Conservation (phyloP, 495 filamentous ascomycete species). For the Tuber melanosporum region DNA sequence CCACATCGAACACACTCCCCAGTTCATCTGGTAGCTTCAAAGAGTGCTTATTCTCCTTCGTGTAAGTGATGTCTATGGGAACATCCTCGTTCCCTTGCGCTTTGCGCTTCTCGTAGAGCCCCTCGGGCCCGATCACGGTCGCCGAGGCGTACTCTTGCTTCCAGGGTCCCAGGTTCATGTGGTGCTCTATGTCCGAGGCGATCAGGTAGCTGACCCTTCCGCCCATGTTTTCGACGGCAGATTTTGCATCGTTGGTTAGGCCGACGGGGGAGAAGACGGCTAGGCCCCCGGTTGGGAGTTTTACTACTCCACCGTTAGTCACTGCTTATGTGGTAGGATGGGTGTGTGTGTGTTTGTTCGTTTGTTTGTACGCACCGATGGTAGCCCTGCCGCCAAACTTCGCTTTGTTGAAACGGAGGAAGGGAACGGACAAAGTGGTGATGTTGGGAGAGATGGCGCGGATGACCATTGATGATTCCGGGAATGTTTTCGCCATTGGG, state of each 20-base stretch:
- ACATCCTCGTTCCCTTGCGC: constrained; percentile 57
- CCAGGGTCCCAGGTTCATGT: constrained; percentile 85
- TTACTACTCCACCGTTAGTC: constrained; percentile 2
- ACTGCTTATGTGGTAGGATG: background rate
- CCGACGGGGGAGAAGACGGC: constrained; percentile 88
- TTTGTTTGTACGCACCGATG: constrained; percentile 53
- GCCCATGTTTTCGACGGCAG: constrained; percentile 58
- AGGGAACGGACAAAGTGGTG: constrained; percentile 75
- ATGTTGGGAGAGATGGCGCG: constrained; percentile 73
- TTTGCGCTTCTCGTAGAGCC: constrained; percentile 76
- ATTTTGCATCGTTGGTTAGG: constrained; percentile 68
- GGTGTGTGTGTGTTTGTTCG: background rate
- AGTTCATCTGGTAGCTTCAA: constrained; percentile 66
- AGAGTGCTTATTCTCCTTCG: constrained; percentile 49
- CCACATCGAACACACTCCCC: constrained; percentile 69
- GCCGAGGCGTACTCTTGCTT: constrained; percentile 60
- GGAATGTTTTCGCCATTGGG: constrained; percentile 47
- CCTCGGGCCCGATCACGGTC: constrained; percentile 74
- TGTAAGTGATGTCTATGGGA: constrained; percentile 63
- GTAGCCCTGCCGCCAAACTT: constrained; percentile 85
- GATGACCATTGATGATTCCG: constrained; percentile 76
- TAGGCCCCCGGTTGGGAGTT: constrained; percentile 65
- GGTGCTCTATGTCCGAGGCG: constrained; percentile 83
- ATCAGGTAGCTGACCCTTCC: constrained; percentile 73
- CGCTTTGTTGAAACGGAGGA: constrained; percentile 69